Conservation (phyloP, 2,329 filamentous ascomycete genomes). For the Colletotrichum sp. region DNA sequence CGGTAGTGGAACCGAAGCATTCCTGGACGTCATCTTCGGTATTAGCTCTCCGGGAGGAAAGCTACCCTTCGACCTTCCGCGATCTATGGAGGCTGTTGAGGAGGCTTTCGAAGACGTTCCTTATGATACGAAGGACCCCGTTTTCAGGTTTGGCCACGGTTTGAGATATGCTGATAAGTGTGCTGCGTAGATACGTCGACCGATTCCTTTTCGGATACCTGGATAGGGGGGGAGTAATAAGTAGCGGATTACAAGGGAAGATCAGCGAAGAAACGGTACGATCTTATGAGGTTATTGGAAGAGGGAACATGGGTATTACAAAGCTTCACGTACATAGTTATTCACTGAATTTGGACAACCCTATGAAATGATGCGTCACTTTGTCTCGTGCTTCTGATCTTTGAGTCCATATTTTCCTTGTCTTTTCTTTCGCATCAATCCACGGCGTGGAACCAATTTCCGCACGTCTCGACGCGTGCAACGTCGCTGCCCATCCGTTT, state of each 20-base stretch:
- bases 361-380: not conserved
- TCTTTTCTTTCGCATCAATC: no score
- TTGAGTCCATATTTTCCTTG: no score
- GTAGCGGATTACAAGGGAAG: not conserved
- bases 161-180: conserved; percentile 8
- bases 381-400: no score
- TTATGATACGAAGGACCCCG: conserved; percentile 30
- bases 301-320: not conserved
- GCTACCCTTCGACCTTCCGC: conserved; percentile 51
- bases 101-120: conserved; percentile 31
- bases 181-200: not conserved
- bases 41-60: conserved; percentile 41
- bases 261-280: not conserved
- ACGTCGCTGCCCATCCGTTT: no score
- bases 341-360: not conserved
- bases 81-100: conserved; percentile 46
- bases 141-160: conserved; percentile 35
- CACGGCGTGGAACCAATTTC: no score
- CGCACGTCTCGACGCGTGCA: no score
- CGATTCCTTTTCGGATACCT: not conserved
- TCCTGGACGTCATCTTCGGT: conserved; percentile 48
- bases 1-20: conserved; percentile 43
- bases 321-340: not conserved
- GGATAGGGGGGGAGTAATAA: not conserved
- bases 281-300: not conserved